phyloP scores from a whole-genome alignment of 176 grass and related monocot species.

The Avena sativa region DNA sequence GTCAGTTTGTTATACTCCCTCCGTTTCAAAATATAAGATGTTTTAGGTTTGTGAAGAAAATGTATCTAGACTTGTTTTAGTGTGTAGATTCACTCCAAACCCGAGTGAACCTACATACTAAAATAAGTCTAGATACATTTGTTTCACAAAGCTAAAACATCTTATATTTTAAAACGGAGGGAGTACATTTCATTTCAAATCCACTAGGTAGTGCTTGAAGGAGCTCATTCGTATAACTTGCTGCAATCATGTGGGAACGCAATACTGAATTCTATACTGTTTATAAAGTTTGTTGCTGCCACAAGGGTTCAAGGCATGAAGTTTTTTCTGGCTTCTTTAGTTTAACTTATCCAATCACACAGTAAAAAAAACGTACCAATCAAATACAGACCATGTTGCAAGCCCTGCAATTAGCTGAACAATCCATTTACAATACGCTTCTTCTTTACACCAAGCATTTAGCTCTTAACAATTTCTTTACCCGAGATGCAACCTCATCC shows the following conservation, averaged over 20 bases:
- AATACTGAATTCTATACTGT: not conserved
- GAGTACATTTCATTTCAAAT: not conserved
- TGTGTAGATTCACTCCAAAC: no score
- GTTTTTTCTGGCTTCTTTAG: not conserved
- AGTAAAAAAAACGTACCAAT: not conserved
- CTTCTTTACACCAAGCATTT: not conserved
- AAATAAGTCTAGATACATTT: no score
- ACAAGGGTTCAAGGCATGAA: not conserved
- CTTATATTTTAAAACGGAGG: no score
- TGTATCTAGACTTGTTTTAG: no score
- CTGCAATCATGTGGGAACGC: not conserved
- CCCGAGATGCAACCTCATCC: not conserved
- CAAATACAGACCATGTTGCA: not conserved
- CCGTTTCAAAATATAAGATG: no score
- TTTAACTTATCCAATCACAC: not conserved
- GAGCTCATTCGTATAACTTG: not conserved
- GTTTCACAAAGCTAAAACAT: no score
- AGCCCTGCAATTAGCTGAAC: not conserved
- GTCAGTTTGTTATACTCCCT: not conserved
- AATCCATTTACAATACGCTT: not conserved
- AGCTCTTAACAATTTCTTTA: not conserved
- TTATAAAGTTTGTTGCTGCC: not conserved
- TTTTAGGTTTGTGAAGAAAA: no score
- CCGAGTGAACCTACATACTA: no score
- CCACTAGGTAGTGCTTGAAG: not conserved